Evolutionary conservation across 78 protist species (phyloP), one percentile per base, ranked within the genome.

Genomic region (Mastigamoeba balamuthi): DNA sequence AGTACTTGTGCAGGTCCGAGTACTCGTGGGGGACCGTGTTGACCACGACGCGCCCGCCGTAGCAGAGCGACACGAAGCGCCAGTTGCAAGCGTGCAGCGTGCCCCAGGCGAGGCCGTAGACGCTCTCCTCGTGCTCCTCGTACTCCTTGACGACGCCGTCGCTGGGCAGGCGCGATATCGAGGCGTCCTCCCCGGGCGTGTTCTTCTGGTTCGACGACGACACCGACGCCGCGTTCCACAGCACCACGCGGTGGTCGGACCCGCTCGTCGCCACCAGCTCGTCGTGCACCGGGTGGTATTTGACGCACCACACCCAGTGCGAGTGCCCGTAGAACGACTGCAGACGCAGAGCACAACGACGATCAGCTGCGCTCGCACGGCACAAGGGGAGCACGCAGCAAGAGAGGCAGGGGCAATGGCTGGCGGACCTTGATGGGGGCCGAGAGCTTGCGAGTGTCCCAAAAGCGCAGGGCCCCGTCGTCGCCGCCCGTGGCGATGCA

Each of bases 21-120:
- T 35, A 7, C 36, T 66, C 10, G 7, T 9, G 69, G 36, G 69
- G 10, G 30, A 66, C 10, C 25, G 69, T 23, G 36, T 66, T 23
- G 30, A 66, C 7, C 38, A 66, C 9, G 30, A 66, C 43, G 7
- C 6, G 10, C 25, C 69, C 69, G 10, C 7, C 69, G 36, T 66
- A 9, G 69, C 29, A 66, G 30, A 66, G 69, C 30, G 69, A 66
- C 25, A 7, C 69, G 7, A 66, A 66, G 69, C 6, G 25, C 69
- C 69, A 66, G 7, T 6, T 35, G 69, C 9, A 48, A 48, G 17
- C 17, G 58, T 17, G 6, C 29, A 7, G 7, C 6, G 69, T 9
- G 36, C 69, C 7, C 69, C 69, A 66, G 25, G 69, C 69, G 36
- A 66, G 69, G 9, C 69, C 69, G 69, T 66, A 66, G 43, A 66